Conservation (phyloP, 2,329 filamentous ascomycete genomes). For the Fusarium sp. region DNA sequence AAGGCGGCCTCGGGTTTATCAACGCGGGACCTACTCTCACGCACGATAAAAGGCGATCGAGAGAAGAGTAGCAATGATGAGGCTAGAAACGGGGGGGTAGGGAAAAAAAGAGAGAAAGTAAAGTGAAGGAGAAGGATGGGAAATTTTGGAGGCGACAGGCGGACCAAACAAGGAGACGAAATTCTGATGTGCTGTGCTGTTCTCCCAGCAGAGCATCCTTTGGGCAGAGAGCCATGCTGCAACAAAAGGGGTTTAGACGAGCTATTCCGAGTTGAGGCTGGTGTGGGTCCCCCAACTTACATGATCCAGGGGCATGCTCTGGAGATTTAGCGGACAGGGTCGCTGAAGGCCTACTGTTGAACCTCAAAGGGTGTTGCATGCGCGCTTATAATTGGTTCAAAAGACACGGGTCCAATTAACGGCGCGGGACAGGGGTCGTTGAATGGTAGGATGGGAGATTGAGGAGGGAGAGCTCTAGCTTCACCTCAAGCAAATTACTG, state of each 20-base stretch:
- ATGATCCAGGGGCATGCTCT: slow-evolving; percentile 42
- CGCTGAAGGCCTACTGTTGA: slow-evolving; percentile 32
- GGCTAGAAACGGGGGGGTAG: slow-evolving; percentile 43
- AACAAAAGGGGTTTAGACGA: slow-evolving; percentile 51
- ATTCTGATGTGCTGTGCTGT: slow-evolving; percentile 52
- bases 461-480: slow-evolving; percentile 38
- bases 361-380: slow-evolving; percentile 5
- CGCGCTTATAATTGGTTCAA: slow-evolving; percentile 37
- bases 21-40: slow-evolving; percentile 43
- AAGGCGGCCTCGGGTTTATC: slow-evolving; percentile 41
- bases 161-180: slow-evolving; percentile 47
- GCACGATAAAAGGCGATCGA: slow-evolving; percentile 45
- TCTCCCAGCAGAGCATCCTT: slow-evolving; percentile 45
- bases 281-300: slow-evolving; percentile 32
- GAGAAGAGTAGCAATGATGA: slow-evolving; percentile 55
- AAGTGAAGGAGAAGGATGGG: slow-evolving; percentile 45
- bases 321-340: slow-evolving; percentile 48
- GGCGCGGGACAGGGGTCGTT: slow-evolving; percentile 36
- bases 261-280: slow-evolving; percentile 46
- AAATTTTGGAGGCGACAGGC: slow-evolving; percentile 48
- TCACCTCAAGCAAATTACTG: slow-evolving; percentile 36
- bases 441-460: slow-evolving; percentile 42
- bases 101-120: slow-evolving; percentile 40
- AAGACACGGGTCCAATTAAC: slow-evolving; percentile 39
- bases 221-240: slow-evolving; percentile 44